phyloP scores from a whole-genome alignment of 1,284 basidiomycete genomes.

The Ceratobasidium sp. region DNA sequence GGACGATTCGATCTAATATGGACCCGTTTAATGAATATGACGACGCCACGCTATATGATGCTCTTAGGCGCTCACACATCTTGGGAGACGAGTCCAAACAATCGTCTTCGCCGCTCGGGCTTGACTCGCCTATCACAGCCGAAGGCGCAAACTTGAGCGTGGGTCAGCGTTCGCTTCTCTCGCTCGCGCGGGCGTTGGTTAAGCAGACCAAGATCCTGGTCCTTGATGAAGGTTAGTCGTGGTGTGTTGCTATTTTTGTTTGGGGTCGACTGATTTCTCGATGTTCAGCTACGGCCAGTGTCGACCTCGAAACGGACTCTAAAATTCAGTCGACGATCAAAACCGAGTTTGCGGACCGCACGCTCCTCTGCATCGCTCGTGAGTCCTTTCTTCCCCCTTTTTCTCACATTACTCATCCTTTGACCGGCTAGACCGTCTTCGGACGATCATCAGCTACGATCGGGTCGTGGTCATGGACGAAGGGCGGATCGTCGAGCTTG shows the following conservation, averaged over 20 bases:
- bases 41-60: conserved; percentile 70
- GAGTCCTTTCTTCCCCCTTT: conserved; percentile 53
- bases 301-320: conserved; percentile 76
- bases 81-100: conserved; percentile 51
- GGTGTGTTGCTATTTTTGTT: neutral
- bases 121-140: conserved; percentile 70
- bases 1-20: conserved; percentile 72
- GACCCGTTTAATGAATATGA: conserved; percentile 73
- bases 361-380: conserved; percentile 72
- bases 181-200: conserved; percentile 75
- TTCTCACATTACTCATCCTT: conserved; percentile 49
- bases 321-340: conserved; percentile 78
- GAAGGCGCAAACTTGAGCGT: conserved; percentile 73
- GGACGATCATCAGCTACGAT: conserved; percentile 78
- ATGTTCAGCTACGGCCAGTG: conserved; percentile 60
- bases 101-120: conserved; percentile 56
- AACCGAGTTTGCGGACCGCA: conserved; percentile 70
- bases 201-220: conserved; percentile 59
- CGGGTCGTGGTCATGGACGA: conserved; percentile 69
- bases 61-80: conserved; percentile 68
- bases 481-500: conserved; percentile 77
- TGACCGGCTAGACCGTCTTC: conserved; percentile 65
- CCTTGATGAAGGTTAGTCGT: conserved; percentile 55
- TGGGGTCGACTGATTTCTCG: neutral
- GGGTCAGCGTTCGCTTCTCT: conserved; percentile 72